Base-by-base conservation (phyloP, 148 eudicot species). In the Persicaria maculosa region DNA sequence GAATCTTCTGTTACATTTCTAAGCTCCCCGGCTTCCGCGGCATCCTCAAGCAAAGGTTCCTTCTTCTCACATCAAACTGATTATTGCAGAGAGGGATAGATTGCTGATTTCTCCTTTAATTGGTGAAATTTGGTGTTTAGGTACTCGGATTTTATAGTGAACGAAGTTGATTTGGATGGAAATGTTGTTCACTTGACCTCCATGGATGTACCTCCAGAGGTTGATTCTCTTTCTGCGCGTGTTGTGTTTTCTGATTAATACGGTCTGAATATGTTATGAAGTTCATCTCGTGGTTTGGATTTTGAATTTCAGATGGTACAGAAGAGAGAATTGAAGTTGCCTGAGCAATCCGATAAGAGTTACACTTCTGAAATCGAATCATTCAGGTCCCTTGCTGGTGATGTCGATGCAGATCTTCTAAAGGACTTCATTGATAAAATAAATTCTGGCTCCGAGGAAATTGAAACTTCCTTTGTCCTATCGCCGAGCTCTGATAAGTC, bases 111-210 rank as follows among this genome's bases (percentile, higher is more conserved):
- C 8, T 65, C 70, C 40, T 31, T 65, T 65, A 46, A 12, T 65
- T 65, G 9, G n/a, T 65, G 6, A 5, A 12, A 12, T 65, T 57
- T 45, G 61, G 64, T 44, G 19, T 76, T 72, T 74, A 91, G 98
- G 85, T 92, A 95, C 74, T 89, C 99, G 25, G 99, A 95, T 84
- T 95, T 95, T 65, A 90, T 95, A 36, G 99, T 95, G 9, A 95
- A 95, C 80, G 99, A 95, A 84, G 97, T 95, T 47, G 99, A 85
- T 89, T 79, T 90, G 82, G 91, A 88, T 74, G 99, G 87, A 57
- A 89, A 87, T 83, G 92, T 92, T 76, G 94, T 92, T 74, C 96
- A 84, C 72, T 88, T 95, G 77, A 90, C 96, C 50, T 84, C 90
- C 71, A 75, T 95, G 48, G 83, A 80, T 67, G 90, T 82, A 72